Evolutionary conservation across 139 green algal genomes (phyloP), one percentile per base, ranked within the genome.

Genomic region (Tetraselmis striata): DNA sequence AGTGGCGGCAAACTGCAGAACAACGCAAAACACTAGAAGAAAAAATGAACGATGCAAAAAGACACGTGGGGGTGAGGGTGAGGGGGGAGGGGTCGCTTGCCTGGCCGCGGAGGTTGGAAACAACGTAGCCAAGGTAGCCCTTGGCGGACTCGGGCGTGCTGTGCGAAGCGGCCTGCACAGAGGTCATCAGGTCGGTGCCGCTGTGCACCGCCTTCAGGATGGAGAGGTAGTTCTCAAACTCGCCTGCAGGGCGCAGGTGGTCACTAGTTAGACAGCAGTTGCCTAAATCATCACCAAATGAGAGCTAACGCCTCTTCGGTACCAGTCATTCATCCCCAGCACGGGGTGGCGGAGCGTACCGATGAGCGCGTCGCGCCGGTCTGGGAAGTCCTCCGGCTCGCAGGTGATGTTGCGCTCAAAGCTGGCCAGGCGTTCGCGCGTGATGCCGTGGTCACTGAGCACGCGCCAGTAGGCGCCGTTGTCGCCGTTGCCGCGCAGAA

Each of bases 221-320:
- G 76, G 88, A 91, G 81, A 99, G 89, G 86, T 99, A 99, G 89
- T 96, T 92, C 29, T 88, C 78, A 86, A 99, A 97, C 83, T 99
- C 96, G 27, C 82, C 18, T 67, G 45, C 45, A 67, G 45, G 18
- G n/a, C n/a, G n/a, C n/a, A n/a, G n/a, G n/a, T n/a, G n/a, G n/a
- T n/a, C n/a, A n/a, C n/a, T n/a, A n/a, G n/a, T n/a, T n/a, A n/a
- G n/a, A n/a, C n/a, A n/a, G n/a, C n/a, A n/a, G n/a, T n/a, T n/a
- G n/a, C n/a, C n/a, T n/a, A n/a, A n/a, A n/a, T n/a, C n/a, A n/a
- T n/a, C n/a, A n/a, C n/a, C n/a, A n/a, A n/a, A n/a, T n/a, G n/a
- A n/a, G n/a, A n/a, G n/a, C n/a, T n/a, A n/a, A n/a, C n/a, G n/a
- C n/a, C n/a, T n/a, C n/a, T n/a, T n/a, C n/a, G n/a, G n/a, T n/a